Conservation (phyloP, 257 asterid genomes). For the Ballota nigra region DNA sequence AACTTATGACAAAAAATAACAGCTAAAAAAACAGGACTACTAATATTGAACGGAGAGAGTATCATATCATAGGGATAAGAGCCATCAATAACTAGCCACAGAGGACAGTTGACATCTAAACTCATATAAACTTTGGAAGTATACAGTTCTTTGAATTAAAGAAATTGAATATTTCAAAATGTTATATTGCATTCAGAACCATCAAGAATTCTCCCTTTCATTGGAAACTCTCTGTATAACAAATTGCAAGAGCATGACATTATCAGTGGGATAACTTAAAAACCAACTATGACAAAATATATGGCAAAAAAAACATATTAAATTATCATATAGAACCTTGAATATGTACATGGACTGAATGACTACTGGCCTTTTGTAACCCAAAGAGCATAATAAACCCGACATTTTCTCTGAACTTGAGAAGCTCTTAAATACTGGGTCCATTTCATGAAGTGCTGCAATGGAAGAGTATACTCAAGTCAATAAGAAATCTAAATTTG, state of each 20-base stretch:
- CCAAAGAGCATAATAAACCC: conserved; percentile 53
- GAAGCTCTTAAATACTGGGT: conserved; percentile 67
- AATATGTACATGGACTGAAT: conserved; percentile 84
- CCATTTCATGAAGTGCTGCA: conserved; percentile 70
- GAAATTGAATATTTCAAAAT: not conserved
- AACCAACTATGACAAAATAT: not conserved
- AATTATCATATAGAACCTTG: conserved; percentile 42
- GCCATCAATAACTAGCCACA: not conserved
- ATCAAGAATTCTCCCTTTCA: not conserved
- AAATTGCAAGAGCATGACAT: not conserved
- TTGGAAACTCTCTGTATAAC: not conserved
- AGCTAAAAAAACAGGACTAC: too few relatives aligned
- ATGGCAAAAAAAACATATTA: not conserved
- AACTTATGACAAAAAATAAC: too few relatives aligned
- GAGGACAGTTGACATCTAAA: not conserved
- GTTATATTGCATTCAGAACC: not conserved
- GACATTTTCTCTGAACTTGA: conserved; percentile 55
- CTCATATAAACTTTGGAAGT: not conserved
- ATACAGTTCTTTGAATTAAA: not conserved
- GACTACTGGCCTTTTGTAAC: conserved; percentile 57
- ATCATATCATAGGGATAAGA: not conserved
- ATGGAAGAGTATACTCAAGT: not conserved
- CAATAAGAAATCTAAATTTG: not conserved
- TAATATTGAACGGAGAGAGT: too few relatives aligned
- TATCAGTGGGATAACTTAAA: not conserved